Conservation (phyloP, 306 rosid genomes). For the Begonia peltatifolia region DNA sequence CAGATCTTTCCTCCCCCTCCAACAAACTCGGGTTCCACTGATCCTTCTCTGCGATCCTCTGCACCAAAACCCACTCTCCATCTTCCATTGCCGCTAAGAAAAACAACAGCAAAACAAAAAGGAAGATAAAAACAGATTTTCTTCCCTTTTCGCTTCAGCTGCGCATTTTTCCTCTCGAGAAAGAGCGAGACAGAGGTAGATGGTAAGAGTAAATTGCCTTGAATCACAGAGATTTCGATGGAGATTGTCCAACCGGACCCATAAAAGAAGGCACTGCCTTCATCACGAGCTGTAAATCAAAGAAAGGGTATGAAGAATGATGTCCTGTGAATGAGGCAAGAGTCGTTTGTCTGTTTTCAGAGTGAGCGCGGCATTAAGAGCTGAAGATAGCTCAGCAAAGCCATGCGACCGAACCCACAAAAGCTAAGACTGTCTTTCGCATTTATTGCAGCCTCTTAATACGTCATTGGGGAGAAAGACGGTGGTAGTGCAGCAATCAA, state of each 20-base stretch:
- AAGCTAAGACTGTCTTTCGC: too few relatives aligned
- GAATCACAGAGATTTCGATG: neutral
- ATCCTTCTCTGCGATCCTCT: slow-evolving; percentile 17
- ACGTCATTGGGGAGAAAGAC: too few relatives aligned
- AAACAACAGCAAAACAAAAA: neutral
- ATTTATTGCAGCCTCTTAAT: too few relatives aligned
- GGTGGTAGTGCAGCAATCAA: too few relatives aligned
- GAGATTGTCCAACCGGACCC: neutral
- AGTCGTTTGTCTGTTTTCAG: neutral
- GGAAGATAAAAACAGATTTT: neutral
- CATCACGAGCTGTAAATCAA: neutral
- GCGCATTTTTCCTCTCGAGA: neutral
- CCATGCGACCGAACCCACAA: neutral
- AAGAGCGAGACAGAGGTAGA: neutral
- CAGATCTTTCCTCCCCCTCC: slow-evolving; percentile 17
- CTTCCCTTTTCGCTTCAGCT: neutral
- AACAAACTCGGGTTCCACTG: slow-evolving; percentile 36
- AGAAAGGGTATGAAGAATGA: too few relatives aligned
- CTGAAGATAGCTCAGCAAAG: neutral
- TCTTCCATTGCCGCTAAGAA: slow-evolving; percentile 20
- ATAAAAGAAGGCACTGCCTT: neutral
- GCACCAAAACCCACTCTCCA: slow-evolving; percentile 36
- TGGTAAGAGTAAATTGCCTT: neutral
- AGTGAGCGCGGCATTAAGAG: neutral
- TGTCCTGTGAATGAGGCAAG: too few relatives aligned